phyloP scores from a whole-genome alignment of 2,329 filamentous ascomycete genomes.

The Pseudogymnoascus pannorum region DNA sequence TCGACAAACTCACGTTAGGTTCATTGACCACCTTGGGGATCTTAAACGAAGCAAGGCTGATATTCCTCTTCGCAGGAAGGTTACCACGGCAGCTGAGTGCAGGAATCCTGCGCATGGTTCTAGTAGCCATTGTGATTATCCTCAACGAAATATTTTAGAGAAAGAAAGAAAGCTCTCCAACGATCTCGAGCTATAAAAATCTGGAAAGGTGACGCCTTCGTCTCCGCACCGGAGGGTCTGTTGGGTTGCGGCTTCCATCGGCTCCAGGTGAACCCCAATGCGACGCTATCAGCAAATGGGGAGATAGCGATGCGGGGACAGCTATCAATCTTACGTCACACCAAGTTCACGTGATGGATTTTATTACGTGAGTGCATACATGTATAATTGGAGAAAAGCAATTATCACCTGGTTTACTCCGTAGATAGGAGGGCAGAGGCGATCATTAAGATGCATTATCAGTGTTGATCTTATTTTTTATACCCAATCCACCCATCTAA shows the following conservation, averaged over 20 bases:
- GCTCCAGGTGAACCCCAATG: not conserved
- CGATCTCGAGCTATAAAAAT: not conserved
- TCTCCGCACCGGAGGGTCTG: not conserved
- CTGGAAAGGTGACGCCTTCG: not conserved
- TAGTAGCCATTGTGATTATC: not conserved
- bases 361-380: not conserved
- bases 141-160: not conserved
- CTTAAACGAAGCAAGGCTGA: constrained; percentile 55
- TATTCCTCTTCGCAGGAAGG: not conserved
- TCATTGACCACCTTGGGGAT: constrained; percentile 83
- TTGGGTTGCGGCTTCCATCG: not conserved
- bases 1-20: constrained; percentile 69
- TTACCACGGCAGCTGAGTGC: not conserved
- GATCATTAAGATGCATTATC: not conserved
- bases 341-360: not conserved
- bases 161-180: not conserved
- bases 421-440: not conserved
- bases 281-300: constrained; percentile 7
- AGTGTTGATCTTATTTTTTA: constrained; percentile 5
- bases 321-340: constrained; percentile 8
- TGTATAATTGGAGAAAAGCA: constrained; percentile 2
- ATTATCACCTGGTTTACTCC: not conserved
- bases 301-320: constrained; percentile 8
- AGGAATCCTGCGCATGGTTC: constrained; percentile 3
- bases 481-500: not conserved